A percentile compares a stretch with the other conserved stretches of the same genome.
Evolutionary conservation across 2,329 filamentous ascomycete species (phyloP).

Genomic region (Fusarium sp.): DNA sequence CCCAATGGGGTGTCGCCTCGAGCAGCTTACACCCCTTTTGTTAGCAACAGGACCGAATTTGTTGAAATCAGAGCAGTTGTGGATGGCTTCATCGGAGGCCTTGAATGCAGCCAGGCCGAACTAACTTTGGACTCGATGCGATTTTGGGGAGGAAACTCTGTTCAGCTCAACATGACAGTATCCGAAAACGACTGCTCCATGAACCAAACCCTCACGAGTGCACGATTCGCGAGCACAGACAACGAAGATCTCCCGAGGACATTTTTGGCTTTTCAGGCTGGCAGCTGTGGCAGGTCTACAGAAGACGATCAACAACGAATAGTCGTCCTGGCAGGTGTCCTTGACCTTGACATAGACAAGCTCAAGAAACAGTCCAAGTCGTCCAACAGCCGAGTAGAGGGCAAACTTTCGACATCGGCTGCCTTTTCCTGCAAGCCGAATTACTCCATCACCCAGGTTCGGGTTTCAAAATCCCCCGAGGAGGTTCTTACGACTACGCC

Average conservation of each 20-base stretch:
- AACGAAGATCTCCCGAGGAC: slow-evolving; percentile 23
- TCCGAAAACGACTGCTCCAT: slow-evolving; percentile 34
- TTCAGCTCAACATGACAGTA: slow-evolving; percentile 48
- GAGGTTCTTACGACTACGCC: slow-evolving; percentile 22
- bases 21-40: slow-evolving; percentile 53
- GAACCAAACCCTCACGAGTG: slow-evolving; percentile 33
- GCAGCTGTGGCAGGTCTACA: slow-evolving; percentile 32
- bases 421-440: slow-evolving; percentile 41
- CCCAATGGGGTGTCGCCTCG: slow-evolving; percentile 50
- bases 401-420: slow-evolving; percentile 24
- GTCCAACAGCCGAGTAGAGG: slow-evolving; percentile 15
- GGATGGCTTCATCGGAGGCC: slow-evolving; percentile 48
- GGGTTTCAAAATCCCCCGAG: slow-evolving; percentile 33
- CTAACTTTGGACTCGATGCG: slow-evolving; percentile 42
- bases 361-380: slow-evolving; percentile 30
- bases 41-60: slow-evolving; percentile 38
- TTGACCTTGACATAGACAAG: slow-evolving; percentile 31
- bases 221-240: slow-evolving; percentile 24
- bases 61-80: slow-evolving; percentile 47
- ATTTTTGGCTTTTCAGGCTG: slow-evolving; percentile 34
- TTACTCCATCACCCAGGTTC: slow-evolving; percentile 32
- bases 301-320: slow-evolving; percentile 38
- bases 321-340: slow-evolving; percentile 32
- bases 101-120: slow-evolving; percentile 49
- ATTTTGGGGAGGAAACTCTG: slow-evolving; percentile 18